phyloP scores from a whole-genome alignment of 768 basidiomycete species.

The Amanita fuliginea region DNA sequence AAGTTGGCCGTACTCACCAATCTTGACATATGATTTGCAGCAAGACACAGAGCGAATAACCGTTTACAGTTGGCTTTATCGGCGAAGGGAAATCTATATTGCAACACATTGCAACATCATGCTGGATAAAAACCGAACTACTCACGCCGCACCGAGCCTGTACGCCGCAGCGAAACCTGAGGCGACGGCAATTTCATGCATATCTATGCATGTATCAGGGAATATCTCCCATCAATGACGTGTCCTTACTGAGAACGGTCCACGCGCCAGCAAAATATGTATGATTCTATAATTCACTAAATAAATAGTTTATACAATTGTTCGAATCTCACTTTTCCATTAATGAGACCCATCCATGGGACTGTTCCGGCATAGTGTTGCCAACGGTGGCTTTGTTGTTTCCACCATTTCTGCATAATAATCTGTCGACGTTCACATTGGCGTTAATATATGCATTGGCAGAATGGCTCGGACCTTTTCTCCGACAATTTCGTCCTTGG shows the following conservation, averaged over 20 bases:
- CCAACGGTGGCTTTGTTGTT: slow-evolving; percentile 41
- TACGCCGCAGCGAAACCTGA: slow-evolving; percentile 28
- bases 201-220: slow-evolving; percentile 13
- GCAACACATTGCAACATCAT: not conserved
- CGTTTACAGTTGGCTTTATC: slow-evolving; percentile 20
- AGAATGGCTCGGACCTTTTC: slow-evolving; percentile 14
- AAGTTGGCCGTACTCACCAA: not conserved
- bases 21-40: slow-evolving; percentile 13
- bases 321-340: slow-evolving; percentile 15
- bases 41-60: slow-evolving; percentile 18
- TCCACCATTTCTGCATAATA: slow-evolving; percentile 40
- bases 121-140: not conserved
- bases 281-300: slow-evolving; percentile 12
- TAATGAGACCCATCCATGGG: slow-evolving; percentile 27
- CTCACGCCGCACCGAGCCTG: slow-evolving; percentile 23
- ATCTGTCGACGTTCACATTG: slow-evolving; percentile 9
- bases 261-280: slow-evolving; percentile 26
- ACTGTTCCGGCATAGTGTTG: slow-evolving; percentile 29
- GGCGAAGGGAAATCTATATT: slow-evolving; percentile 19
- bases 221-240: not conserved
- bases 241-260: slow-evolving; percentile 21
- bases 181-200: slow-evolving; percentile 28
- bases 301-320: not conserved
- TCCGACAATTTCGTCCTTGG: slow-evolving; percentile 25
- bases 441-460: not conserved